Base-by-base conservation (phyloP, 2,329 filamentous ascomycete species). In the Xylaria sp. region DNA sequence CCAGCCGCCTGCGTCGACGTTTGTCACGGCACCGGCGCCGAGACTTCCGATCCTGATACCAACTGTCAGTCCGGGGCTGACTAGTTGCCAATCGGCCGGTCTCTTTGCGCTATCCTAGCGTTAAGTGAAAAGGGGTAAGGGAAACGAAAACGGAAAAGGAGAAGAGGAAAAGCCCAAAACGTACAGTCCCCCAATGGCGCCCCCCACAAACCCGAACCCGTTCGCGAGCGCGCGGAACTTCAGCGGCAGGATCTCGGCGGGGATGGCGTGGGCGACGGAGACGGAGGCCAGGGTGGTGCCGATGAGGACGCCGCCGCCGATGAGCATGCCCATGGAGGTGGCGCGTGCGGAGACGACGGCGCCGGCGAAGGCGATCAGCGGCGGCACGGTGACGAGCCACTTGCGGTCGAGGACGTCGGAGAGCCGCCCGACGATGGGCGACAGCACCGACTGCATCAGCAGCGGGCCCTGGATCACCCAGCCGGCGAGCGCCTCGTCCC, bases 351-450 rank as follows among this genome's bases (percentile, higher is more conserved):
- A 84, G 1, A 84, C 69, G 13, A 83, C 72, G 7, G 79, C 75
- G 11, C 82, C 82, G 8, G 74, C 73, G 52, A 81, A 81, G 2
- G 81, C 80, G 20, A 84, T 74, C 0, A 82, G 65, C 0, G 81
- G 80, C 2, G 80, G 81, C 4, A 78, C 67, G 0, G 78, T 69
- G 0, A 80, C 79, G 16, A 85, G 71, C 44, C 74, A 76, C 63
- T 83, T 84, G 43, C 81, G 73, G 54, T 83, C 79, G 1, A 83
- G 66, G 2, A 83, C 79, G 65, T 85, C 81, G 8, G 80, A 83
- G 0, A 85, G 73, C 3, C 81, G 75, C 9, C 82, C 81, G 2
- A 83, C 74, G 18, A 83, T 74, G 2, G 81, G 82, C 1, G 79
- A 83, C 1, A 84, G 71, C 2, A 82, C 81, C 42, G 73, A 76